These are phyloP conservation scores for Hanseniaspora guilliermondii DNA, from an alignment of 805 yeast genomes.

Conservation along the genomic window DNA sequence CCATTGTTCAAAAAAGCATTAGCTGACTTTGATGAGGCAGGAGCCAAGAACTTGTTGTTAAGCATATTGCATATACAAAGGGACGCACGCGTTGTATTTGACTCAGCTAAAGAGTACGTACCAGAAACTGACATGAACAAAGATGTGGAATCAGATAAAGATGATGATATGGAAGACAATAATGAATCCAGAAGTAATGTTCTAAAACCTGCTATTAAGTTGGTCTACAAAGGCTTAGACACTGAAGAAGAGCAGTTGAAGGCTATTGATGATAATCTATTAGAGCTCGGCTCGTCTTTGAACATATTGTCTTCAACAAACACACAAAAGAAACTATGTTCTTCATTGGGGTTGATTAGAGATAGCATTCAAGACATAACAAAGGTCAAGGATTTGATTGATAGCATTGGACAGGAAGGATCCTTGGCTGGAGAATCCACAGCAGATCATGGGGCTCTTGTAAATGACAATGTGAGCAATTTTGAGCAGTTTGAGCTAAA, in stretches of 20 bases:
- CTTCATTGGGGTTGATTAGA: slow-evolving; percentile 53
- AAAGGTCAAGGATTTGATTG: slow-evolving; percentile 38
- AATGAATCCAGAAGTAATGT: not conserved
- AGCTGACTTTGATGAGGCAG: slow-evolving; percentile 74
- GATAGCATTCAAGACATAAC: slow-evolving; percentile 43
- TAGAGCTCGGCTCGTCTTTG: slow-evolving; percentile 4
- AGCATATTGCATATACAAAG: slow-evolving; percentile 48
- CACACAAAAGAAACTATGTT: slow-evolving; percentile 39
- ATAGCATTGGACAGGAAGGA: slow-evolving; percentile 23
- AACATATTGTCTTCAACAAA: not conserved
- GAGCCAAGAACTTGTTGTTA: slow-evolving; percentile 55
- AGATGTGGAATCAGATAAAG: slow-evolving; percentile 1
- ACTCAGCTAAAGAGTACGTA: slow-evolving; percentile 35
- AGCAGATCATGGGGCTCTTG: not conserved
- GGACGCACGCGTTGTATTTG: slow-evolving; percentile 50
- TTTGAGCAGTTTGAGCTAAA: slow-evolving; percentile 21
- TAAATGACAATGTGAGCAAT: slow-evolving; percentile 17
- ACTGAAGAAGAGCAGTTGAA: slow-evolving; percentile 7
- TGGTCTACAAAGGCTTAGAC: slow-evolving; percentile 15
- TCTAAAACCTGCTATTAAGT: slow-evolving; percentile 9
- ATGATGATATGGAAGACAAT: slow-evolving; percentile 12
- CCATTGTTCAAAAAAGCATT: slow-evolving; percentile 64
- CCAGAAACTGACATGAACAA: slow-evolving; percentile 3
- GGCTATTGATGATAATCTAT: slow-evolving; percentile 9
- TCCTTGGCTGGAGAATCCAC: slow-evolving; percentile 23